Conservation (phyloP, 2,329 filamentous ascomycete genomes). For the Pyrenophora tritici-repentis region DNA sequence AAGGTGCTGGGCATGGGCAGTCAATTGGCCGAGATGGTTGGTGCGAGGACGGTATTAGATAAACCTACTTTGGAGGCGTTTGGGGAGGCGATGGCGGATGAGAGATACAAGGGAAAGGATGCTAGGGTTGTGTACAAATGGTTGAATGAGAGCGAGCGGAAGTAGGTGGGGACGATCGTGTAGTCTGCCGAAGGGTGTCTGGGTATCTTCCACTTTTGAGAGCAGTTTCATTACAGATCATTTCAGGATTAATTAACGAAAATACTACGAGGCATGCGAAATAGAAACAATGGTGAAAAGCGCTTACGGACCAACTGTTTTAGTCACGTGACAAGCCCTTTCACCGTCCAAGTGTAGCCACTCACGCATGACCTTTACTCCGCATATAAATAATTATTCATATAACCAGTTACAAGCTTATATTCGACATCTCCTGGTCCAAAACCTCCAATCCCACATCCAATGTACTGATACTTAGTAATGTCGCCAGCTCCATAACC, state of each 20-base stretch:
- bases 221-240: too few species aligned
- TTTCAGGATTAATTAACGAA: too few species aligned
- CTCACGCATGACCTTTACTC: too few species aligned
- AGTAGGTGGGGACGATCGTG: background rate
- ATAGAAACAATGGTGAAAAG: too few species aligned
- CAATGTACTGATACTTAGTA: slow-evolving; percentile 41
- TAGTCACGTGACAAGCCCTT: too few species aligned
- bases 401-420: too few species aligned
- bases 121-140: slow-evolving; percentile 42
- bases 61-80: slow-evolving; percentile 39
- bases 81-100: slow-evolving; percentile 34
- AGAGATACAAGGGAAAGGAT: slow-evolving; percentile 39
- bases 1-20: slow-evolving; percentile 45
- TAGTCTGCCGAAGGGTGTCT: too few species aligned
- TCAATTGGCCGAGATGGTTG: slow-evolving; percentile 42
- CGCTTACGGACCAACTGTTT: too few species aligned
- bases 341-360: too few species aligned
- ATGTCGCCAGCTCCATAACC: slow-evolving; percentile 52
- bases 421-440: slow-evolving; percentile 25
- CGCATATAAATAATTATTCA: too few species aligned
- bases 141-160: slow-evolving; percentile 40
- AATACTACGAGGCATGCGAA: too few species aligned
- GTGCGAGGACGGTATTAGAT: slow-evolving; percentile 40
- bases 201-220: too few species aligned
- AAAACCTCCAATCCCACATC: slow-evolving; percentile 33